phyloP scores from a whole-genome alignment of 345 rosid genomes.

The Psidium friedrichsthalianum region DNA sequence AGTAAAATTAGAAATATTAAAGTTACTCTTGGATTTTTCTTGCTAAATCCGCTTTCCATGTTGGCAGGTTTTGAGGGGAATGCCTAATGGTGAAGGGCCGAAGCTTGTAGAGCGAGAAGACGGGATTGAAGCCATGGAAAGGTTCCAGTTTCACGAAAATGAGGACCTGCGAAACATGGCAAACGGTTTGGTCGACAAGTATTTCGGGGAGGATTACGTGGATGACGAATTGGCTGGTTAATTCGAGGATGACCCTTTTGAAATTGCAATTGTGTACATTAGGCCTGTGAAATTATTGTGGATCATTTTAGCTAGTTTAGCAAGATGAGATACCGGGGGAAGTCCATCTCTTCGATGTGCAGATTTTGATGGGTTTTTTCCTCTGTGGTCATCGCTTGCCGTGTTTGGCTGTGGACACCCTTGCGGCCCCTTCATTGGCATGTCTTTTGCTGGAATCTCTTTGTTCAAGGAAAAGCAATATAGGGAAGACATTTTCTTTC shows the following conservation, averaged over 20 bases:
- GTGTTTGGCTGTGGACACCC: not conserved
- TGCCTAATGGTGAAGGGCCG: constrained; percentile 81
- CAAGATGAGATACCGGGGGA: not conserved
- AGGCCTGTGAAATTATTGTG: not conserved
- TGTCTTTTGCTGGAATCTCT: not conserved
- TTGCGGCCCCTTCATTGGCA: not conserved
- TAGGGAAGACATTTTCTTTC: not conserved
- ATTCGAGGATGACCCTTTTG: not conserved
- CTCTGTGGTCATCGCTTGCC: not conserved
- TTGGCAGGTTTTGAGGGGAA: constrained; percentile 75
- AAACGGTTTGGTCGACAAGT: constrained; percentile 72
- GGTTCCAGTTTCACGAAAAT: constrained; percentile 91
- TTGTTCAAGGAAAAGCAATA: not conserved
- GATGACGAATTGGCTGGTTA: constrained; percentile 21
- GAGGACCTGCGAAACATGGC: constrained; percentile 95
- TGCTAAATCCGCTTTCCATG: not conserved
- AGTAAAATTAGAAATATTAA: not conserved
- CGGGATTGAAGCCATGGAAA: constrained; percentile 96
- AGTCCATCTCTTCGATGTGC: not conserved
- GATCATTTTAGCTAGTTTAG: not conserved
- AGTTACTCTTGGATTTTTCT: not conserved
- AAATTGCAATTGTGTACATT: not conserved
- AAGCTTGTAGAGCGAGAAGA: constrained; percentile 87
- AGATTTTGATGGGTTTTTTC: not conserved
- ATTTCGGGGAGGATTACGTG: constrained; percentile 90